Conservation (phyloP, 2,329 filamentous ascomycete genomes). For the Colletotrichum horii region DNA sequence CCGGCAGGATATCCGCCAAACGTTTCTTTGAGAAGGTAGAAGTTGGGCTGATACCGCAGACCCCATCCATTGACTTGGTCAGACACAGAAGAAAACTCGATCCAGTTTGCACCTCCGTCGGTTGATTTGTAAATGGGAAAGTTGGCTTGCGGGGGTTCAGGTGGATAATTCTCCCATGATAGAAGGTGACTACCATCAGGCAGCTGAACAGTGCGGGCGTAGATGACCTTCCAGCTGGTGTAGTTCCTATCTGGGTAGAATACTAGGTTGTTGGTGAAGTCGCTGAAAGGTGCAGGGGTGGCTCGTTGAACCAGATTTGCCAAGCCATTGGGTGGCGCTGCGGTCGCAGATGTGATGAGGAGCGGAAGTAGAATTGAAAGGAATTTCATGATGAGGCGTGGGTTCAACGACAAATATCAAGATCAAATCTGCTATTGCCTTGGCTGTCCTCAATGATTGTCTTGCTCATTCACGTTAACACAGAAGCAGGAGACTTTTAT, state of each 20-base stretch:
- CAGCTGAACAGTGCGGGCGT: not conserved
- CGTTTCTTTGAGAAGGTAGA: constrained; percentile 65
- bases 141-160: constrained; percentile 57
- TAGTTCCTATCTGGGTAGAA: not conserved
- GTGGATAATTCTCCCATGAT: constrained; percentile 62
- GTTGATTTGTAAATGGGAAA: constrained; percentile 59
- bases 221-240: not conserved
- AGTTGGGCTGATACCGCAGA: constrained; percentile 70
- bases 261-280: constrained; percentile 1
- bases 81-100: constrained; percentile 63
- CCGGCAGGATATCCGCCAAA: constrained; percentile 65
- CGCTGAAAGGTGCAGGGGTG: not conserved
- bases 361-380: not conserved
- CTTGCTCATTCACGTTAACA: not conserved
- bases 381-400: not conserved
- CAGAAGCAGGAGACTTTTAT: not conserved
- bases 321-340: not conserved
- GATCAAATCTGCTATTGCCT: not conserved
- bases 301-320: not conserved
- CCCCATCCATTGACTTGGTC: constrained; percentile 70
- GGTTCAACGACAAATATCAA: not conserved
- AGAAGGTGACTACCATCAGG: constrained; percentile 34
- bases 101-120: constrained; percentile 64
- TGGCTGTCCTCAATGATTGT: not conserved
- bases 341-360: not conserved